Evolutionary conservation across 371 early-diverging fungal genomes (phyloP).

Genomic region (Mucor saturninus): DNA sequence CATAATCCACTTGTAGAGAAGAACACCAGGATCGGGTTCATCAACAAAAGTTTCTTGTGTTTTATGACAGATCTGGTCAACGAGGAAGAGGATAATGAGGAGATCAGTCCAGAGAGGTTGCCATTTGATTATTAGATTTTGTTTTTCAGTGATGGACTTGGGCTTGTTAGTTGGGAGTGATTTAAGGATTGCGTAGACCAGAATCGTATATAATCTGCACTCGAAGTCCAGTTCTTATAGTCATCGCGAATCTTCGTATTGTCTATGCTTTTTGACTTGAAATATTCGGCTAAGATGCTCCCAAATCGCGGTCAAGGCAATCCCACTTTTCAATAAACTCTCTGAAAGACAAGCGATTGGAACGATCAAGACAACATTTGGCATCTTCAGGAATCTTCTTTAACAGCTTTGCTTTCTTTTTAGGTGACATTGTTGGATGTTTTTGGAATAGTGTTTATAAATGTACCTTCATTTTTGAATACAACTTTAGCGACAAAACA

Average conservation of each 20-base stretch:
- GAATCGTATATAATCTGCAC: constrained; percentile 30
- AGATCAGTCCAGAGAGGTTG: too few species aligned
- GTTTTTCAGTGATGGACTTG: too few species aligned
- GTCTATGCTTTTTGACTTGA: constrained; percentile 20
- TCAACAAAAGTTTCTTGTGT: too few species aligned
- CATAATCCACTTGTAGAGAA: too few species aligned
- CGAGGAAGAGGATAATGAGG: too few species aligned
- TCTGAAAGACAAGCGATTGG: constrained; percentile 23
- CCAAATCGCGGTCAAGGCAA: constrained; percentile 26
- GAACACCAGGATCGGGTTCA: too few species aligned
- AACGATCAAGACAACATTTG: constrained; percentile 31
- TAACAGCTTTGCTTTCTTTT: constrained; percentile 2
- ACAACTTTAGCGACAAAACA: constrained; percentile 6
- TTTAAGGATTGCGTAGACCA: constrained; percentile 25
- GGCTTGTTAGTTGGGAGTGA: too few species aligned
- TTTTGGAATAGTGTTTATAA: background rate
- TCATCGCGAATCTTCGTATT: constrained; percentile 23
- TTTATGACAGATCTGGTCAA: too few species aligned
- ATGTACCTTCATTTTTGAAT: background rate
- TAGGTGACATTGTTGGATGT: constrained; percentile 1
- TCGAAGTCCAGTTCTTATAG: constrained; percentile 24
- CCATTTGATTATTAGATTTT: too few species aligned
- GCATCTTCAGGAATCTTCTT: constrained; percentile 24
- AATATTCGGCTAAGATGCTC: constrained; percentile 24
- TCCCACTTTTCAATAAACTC: constrained; percentile 30